Base-by-base conservation (phyloP, 306 rosid species). In the Cucurbita maxima region DNA sequence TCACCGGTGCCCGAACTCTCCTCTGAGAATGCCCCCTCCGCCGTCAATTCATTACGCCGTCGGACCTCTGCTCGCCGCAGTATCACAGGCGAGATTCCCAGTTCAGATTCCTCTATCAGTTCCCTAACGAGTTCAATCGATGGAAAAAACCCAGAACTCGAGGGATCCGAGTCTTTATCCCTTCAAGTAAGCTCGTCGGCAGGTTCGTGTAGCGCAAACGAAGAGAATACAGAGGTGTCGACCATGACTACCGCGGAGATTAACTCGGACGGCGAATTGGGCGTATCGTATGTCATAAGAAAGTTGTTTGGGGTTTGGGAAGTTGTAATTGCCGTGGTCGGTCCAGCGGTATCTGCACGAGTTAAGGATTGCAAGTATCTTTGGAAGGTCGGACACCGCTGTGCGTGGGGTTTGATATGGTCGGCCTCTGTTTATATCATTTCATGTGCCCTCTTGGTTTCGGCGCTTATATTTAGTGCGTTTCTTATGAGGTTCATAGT, bases 401-500 rank as follows among this genome's bases (percentile, higher is more conserved):
- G 79, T 18, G 92, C 83, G 43, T 86, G 90, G 95, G 96, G 97
- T 1, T 71, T 90, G 8, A 13, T 92, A 16, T 88, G 86, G 87
- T 80, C 89, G 5, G 64, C 74, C 12, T 93, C 79, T 76, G 90
- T 93, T 58, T 76, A 88, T 76, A 71, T 83, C 58, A 53, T 86
- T 61, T 71, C 88, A 79, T 79, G 76, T 56, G 71, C 86, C 41
- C 76, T 92, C 7, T 47, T 88, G 81, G 76, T 85, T 72, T 86
- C 76, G 7, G 86, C 93, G 7, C 69, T 88, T 58, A 57, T 87
- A 63, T 52, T 84, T 59, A 74, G 93, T 63, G 90, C 85, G 57
- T 69, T 88, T 41, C 45, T 86, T 6, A 79, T 87, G 85, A 82
- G 82, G 78, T 64, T 70, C 45, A 71, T 88, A 13, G 91, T 84